phyloP scores from a whole-genome alignment of 2,329 filamentous ascomycete genomes.

The Verticillium dahliae region DNA sequence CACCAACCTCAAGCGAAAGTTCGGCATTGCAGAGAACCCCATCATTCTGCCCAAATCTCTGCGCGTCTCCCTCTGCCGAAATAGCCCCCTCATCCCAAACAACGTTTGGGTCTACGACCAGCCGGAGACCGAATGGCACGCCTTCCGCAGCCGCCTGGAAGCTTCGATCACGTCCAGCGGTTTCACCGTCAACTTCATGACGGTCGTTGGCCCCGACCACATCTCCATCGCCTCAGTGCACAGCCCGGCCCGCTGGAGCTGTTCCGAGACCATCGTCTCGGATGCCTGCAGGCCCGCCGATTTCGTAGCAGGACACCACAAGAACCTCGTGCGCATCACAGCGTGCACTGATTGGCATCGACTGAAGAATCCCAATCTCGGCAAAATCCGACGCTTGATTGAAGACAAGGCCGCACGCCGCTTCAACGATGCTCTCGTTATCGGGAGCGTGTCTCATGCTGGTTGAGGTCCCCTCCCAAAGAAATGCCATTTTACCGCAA shows the following conservation, averaged over 20 bases:
- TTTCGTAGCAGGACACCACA: conserved; percentile 9
- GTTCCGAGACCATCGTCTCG: conserved; percentile 15
- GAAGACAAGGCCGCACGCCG: not conserved
- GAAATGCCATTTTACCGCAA: no score
- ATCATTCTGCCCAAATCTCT: conserved; percentile 14
- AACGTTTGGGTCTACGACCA: conserved; percentile 18
- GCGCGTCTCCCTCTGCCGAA: conserved; percentile 18
- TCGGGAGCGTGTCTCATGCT: not conserved
- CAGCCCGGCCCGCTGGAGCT: conserved; percentile 6
- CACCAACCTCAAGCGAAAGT: conserved; percentile 15
- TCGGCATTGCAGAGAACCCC: conserved; percentile 2
- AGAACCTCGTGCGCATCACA: not conserved
- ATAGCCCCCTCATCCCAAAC: conserved; percentile 3
- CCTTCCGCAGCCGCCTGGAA: conserved; percentile 9
- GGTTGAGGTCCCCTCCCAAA: not conserved
- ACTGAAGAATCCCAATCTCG: not conserved
- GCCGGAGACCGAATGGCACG: conserved; percentile 10
- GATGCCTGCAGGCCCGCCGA: conserved; percentile 17
- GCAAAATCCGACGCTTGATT: not conserved
- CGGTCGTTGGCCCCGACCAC: conserved; percentile 18
- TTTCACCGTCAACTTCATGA: conserved; percentile 14
- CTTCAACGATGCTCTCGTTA: not conserved
- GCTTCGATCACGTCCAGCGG: conserved; percentile 1
- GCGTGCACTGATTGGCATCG: not conserved
- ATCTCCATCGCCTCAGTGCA: conserved; percentile 7